Evolutionary conservation across 352 stramenopile genomes (phyloP), one percentile per base, ranked within the genome.

Genomic region (Blastocystis sp.): DNA sequence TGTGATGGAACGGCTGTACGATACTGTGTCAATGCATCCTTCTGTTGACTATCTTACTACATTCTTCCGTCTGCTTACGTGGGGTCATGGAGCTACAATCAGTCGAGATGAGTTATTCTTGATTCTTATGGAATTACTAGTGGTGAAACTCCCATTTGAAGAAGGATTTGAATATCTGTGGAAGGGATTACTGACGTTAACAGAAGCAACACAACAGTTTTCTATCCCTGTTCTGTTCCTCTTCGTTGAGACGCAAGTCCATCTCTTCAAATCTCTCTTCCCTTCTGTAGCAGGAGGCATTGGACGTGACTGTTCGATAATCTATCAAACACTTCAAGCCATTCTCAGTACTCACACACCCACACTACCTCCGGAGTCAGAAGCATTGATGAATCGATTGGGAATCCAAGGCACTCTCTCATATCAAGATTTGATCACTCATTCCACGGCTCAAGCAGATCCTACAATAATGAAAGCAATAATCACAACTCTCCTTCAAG

Each of bases 231-330:
- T 32, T 51, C 51, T 83, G 9, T 65, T 83, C 29, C 46, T 46
- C 5, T 12, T 83, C 65, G 32, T 51, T 66, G 14, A 61, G 29
- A 21, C 66, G 4, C 71, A 83, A 35, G 88, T 90, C 75, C 63
- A 89, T 42, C 87, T 92, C 43, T 87, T 89, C 58, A 54, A 88
- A 14, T 77, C 88, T 24, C 27, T 92, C 12, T 89, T 89, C 12
- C 19, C 54, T 16, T 29, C 29, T 7, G 57, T 91, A 19, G 89
- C 89, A 78, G 66, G 83, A 19, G 78, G 86, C 61, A 90, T 63
- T 4, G 69, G 42, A n/a, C 35, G n/a, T 24, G 43, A 57, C 27
- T 32, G 11, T 7, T 27, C 51, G 24, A n/a, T 11, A 1, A 0
- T 78, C 19, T 57, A 56, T n/a, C n/a, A 35, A 27, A 35, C 56